A percentile compares a stretch with the other conserved stretches of the same genome.
These are phyloP conservation scores for Phyllosticta citrichinensis DNA, from an alignment of 2,329 filamentous ascomycete species.

Conservation along the genomic window DNA sequence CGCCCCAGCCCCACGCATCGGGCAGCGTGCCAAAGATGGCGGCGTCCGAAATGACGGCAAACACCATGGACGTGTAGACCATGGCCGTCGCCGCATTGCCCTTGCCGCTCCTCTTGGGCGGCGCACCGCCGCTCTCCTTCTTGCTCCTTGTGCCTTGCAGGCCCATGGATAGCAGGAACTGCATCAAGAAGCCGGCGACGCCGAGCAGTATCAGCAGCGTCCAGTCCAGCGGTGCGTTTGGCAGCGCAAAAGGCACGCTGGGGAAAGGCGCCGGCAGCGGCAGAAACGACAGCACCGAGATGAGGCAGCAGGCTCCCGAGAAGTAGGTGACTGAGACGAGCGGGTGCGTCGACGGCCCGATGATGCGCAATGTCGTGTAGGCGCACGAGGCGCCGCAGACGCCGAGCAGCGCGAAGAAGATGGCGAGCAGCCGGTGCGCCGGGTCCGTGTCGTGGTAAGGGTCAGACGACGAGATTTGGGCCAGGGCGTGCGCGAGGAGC, in stretches of 20 bases:
- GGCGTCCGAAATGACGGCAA: slow-evolving; percentile 55
- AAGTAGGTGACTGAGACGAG: slow-evolving; percentile 86
- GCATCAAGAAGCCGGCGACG: slow-evolving; percentile 68
- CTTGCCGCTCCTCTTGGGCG: slow-evolving; percentile 42
- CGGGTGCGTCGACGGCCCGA: slow-evolving; percentile 69
- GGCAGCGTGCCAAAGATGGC: slow-evolving; percentile 53
- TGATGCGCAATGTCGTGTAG: slow-evolving; percentile 66
- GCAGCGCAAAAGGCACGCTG: slow-evolving; percentile 50
- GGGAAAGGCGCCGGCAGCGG: slow-evolving; percentile 42
- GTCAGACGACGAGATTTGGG: slow-evolving; percentile 16
- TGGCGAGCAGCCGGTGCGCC: slow-evolving; percentile 57
- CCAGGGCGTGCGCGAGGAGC: slow-evolving; percentile 6
- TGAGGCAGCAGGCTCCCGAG: slow-evolving; percentile 56
- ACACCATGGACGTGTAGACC: slow-evolving; percentile 62
- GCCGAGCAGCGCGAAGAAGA: slow-evolving; percentile 63
- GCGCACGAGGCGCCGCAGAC: slow-evolving; percentile 67
- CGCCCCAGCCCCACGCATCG: slow-evolving; percentile 47
- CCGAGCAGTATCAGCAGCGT: slow-evolving; percentile 58
- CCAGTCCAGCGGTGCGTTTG: slow-evolving; percentile 50
- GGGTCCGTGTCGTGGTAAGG: slow-evolving; percentile 43
- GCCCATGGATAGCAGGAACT: slow-evolving; percentile 74
- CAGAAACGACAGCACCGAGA: slow-evolving; percentile 53
- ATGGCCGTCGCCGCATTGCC: slow-evolving; percentile 46
- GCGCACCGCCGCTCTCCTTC: neutral
- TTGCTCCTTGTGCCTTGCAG: slow-evolving; percentile 36